A percentile compares a stretch with the other conserved stretches of the same genome.
phyloP scores from a whole-genome alignment of 768 basidiomycete species.

The Rhizopogon vulgaris region DNA sequence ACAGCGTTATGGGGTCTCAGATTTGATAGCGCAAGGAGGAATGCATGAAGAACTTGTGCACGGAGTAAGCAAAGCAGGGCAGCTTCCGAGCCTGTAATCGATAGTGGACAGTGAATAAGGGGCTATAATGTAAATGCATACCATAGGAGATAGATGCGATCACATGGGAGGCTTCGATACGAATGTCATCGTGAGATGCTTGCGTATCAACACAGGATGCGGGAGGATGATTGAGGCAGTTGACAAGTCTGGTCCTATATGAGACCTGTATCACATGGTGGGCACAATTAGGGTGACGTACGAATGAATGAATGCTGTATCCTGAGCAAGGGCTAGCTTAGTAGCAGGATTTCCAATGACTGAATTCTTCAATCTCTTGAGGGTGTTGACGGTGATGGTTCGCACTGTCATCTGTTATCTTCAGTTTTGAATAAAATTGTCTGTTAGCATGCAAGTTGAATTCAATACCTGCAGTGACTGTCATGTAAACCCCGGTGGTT shows the following conservation, averaged over 20 bases:
- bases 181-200: conserved; percentile 43
- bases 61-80: conserved; percentile 53
- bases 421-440: background rate
- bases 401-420: conserved; percentile 21
- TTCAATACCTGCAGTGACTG: background rate
- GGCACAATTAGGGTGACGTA: conserved; percentile 23
- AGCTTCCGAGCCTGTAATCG: conserved; percentile 44
- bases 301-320: conserved; percentile 51
- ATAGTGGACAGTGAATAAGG: background rate
- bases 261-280: background rate
- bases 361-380: conserved; percentile 68
- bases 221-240: conserved; percentile 44
- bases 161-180: conserved; percentile 71
- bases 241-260: conserved; percentile 47
- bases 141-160: conserved; percentile 71
- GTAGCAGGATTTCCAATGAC: conserved; percentile 79
- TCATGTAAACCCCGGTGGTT: too few relatives aligned
- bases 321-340: conserved; percentile 52
- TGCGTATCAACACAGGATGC: conserved; percentile 26
- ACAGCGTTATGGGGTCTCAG: conserved; percentile 32
- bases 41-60: conserved; percentile 50
- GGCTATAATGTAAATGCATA: conserved; percentile 11
- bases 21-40: conserved; percentile 56
- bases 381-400: conserved; percentile 23
- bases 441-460: too few relatives aligned